A percentile compares a stretch with the other conserved stretches of the same genome.
Evolutionary conservation across 768 basidiomycete genomes (phyloP).

Genomic region (Rhizopogon vesiculosus): DNA sequence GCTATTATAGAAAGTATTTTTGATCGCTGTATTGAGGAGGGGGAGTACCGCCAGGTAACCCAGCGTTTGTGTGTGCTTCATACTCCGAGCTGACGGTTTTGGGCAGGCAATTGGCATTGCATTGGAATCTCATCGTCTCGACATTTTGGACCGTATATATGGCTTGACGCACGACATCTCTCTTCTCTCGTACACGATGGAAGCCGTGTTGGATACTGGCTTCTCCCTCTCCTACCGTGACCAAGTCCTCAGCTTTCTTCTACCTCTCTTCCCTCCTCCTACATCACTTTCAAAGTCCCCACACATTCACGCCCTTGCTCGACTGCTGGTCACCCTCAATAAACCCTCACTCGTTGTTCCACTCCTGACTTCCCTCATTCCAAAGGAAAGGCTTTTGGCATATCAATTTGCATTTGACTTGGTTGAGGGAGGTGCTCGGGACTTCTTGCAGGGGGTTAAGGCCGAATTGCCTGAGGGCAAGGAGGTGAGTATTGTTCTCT

Average conservation of each 20-base stretch:
- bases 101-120: constrained; percentile 90
- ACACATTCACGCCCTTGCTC: constrained; percentile 78
- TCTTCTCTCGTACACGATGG: constrained; percentile 87
- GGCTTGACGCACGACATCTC: constrained; percentile 67
- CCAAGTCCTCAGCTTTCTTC: constrained; percentile 71
- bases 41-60: constrained; percentile 83
- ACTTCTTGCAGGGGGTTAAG: constrained; percentile 79
- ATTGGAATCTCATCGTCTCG: constrained; percentile 84
- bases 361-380: constrained; percentile 67
- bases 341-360: constrained; percentile 74
- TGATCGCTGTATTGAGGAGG: constrained; percentile 76
- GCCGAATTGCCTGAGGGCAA: constrained; percentile 64
- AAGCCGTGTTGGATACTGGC: constrained; percentile 85
- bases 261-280: constrained; percentile 82
- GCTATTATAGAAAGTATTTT: constrained; percentile 89
- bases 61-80: neutral
- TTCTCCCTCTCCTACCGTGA: constrained; percentile 85
- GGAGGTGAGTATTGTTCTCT: constrained; percentile 38
- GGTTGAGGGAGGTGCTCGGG: constrained; percentile 90
- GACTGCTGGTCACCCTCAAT: constrained; percentile 85
- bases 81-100: neutral
- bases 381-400: constrained; percentile 69
- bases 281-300: constrained; percentile 66
- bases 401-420: constrained; percentile 97
- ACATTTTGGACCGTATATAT: constrained; percentile 79